Base-by-base conservation (phyloP, 345 rosid genomes). In the Populus alba region DNA sequence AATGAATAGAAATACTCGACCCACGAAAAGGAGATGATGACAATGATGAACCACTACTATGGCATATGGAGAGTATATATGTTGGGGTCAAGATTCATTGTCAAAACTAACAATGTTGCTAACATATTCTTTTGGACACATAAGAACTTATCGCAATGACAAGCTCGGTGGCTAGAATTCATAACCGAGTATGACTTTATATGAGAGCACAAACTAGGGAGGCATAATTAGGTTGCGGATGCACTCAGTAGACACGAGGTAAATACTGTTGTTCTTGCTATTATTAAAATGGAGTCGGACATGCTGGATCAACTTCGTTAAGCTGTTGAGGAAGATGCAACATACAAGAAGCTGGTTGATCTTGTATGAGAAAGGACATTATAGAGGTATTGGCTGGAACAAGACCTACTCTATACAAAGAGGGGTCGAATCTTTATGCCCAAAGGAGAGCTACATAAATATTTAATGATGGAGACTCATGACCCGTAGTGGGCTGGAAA, bases 1-100 rank as follows among this genome's bases (percentile, higher is more conserved):
- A 7, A 0, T 4, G 0, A 16, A 16, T 1, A 49, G 0, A 49
- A 49, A 49, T 16, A 49, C 55, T 49, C 7, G 0, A 47, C 0
- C 0, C 1, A 2, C 2, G 5, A 49, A 1, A 49, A 49, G 2
- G 0, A 49, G 5, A 49, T 1, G 0, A 49, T 0, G 1, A 16
- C 5, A 49, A 0, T 49, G 7, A 7, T 49, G 2, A n/a, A n/a
- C n/a, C 7, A 66, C 6, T 66, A 0, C 11, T 6, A 31, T 25
- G 12, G 69, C 5, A 16, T 13, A n/a, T 31, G 2, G 0, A 66
- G 10, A 15, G 18, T n/a, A 13, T 66, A 66, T 2, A 0, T 66
- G 0, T 31, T 31, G 6, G 3, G 69, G 37, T 0, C 0, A 25
- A 66, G 2, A 33, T 31, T 66, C 18, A 2, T 66, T 16, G 3